Conservation (phyloP, 2,329 filamentous ascomycete species). For the Emergomyces africanus region DNA sequence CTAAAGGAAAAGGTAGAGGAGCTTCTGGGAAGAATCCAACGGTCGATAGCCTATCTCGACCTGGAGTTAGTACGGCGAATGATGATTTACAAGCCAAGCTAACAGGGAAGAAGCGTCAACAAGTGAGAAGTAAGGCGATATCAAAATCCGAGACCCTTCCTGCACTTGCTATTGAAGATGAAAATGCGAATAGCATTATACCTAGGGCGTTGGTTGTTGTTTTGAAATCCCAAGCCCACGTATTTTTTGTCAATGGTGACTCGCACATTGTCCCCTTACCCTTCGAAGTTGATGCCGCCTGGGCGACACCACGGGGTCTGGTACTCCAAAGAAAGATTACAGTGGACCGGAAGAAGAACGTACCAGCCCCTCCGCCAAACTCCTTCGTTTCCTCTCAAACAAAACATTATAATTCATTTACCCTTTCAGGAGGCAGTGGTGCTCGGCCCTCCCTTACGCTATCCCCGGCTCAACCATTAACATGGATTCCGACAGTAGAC, state of each 20-base stretch:
- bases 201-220: slow-evolving; percentile 71
- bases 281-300: slow-evolving; percentile 82
- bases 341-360: slow-evolving; percentile 14
- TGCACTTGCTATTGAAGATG: slow-evolving; percentile 22
- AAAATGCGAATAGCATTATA: slow-evolving; percentile 16
- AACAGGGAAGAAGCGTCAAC: slow-evolving; percentile 8
- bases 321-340: slow-evolving; percentile 69
- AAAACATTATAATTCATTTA: slow-evolving; percentile 24
- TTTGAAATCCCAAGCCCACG: slow-evolving; percentile 80
- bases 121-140: slow-evolving; percentile 7
- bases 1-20: slow-evolving; percentile 12
- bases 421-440: slow-evolving; percentile 19
- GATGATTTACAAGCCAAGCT: neutral
- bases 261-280: slow-evolving; percentile 86
- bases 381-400: slow-evolving; percentile 66
- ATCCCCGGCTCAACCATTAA: slow-evolving; percentile 43
- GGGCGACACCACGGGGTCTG: slow-evolving; percentile 69
- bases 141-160: slow-evolving; percentile 4
- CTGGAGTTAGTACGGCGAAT: neutral
- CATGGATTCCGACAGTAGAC: slow-evolving; percentile 44
- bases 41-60: neutral
- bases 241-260: slow-evolving; percentile 80
- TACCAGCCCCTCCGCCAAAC: slow-evolving; percentile 55
- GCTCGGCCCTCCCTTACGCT: slow-evolving; percentile 36
- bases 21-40: neutral